Evolutionary conservation across 2,329 filamentous ascomycete genomes (phyloP).

Genomic region (Aspergillus carbonarius): DNA sequence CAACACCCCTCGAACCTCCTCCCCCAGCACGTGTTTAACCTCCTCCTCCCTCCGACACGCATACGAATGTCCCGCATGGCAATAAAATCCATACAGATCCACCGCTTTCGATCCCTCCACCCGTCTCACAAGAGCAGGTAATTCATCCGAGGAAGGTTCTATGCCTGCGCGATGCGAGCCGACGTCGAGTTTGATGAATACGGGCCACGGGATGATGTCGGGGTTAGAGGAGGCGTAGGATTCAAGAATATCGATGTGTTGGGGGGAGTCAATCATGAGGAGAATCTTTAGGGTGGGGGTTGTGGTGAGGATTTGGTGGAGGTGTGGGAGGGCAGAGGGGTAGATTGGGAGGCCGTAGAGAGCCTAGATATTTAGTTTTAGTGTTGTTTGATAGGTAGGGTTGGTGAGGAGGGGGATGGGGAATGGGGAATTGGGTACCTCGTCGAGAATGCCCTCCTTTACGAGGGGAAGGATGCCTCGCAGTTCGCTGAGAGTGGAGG

Average conservation of each 20-base stretch:
- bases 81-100: conserved; percentile 23
- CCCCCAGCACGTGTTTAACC: conserved; percentile 20
- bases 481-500: conserved; percentile 45
- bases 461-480: conserved; percentile 41
- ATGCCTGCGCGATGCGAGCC: conserved; percentile 22
- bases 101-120: conserved; percentile 17
- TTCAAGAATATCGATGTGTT: conserved; percentile 25
- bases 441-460: conserved; percentile 42
- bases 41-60: conserved; percentile 23
- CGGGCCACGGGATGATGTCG: conserved; percentile 16
- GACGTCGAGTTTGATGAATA: conserved; percentile 29
- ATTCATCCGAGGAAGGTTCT: background rate
- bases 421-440: conserved; percentile 28
- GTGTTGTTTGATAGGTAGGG: background rate
- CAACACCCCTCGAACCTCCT: conserved; percentile 21
- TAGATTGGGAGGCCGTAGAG: conserved; percentile 46
- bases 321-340: conserved; percentile 31
- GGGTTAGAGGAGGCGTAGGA: conserved; percentile 2
- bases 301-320: conserved; percentile 23
- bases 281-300: conserved; percentile 32
- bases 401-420: background rate
- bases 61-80: conserved; percentile 28
- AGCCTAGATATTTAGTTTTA: conserved; percentile 18
- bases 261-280: conserved; percentile 36
- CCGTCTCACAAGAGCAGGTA: conserved; percentile 10